phyloP scores from a whole-genome alignment of 73 alveolate species.

The Uronychia binucleata region DNA sequence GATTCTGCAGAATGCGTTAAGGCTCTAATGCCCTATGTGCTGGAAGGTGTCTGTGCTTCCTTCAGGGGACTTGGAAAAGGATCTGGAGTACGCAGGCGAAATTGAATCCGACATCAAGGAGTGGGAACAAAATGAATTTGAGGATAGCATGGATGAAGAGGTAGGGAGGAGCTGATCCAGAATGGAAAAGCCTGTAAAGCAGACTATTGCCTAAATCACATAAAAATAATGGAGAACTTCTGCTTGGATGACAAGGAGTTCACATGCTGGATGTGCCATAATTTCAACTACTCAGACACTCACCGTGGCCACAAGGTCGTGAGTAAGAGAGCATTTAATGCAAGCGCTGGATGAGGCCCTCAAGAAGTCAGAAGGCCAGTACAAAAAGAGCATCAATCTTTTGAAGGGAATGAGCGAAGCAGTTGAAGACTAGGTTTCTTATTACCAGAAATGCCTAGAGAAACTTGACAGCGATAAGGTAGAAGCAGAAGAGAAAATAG shows the following conservation, averaged over 20 bases:
- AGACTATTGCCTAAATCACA: constrained; percentile 58
- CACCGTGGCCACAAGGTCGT: constrained; percentile 67
- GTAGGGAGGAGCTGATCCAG: neutral
- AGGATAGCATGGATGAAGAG: neutral
- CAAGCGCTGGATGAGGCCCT: constrained; percentile 43
- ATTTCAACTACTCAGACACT: constrained; percentile 48
- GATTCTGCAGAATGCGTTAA: no score
- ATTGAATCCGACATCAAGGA: neutral
- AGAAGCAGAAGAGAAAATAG: constrained; percentile 14
- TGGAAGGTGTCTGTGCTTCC: neutral
- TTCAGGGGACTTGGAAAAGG: neutral
- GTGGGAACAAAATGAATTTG: neutral
- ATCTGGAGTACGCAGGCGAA: neutral
- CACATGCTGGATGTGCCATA: constrained; percentile 73
- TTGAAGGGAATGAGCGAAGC: constrained; percentile 19
- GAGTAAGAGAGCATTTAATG: neutral
- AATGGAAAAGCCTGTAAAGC: neutral
- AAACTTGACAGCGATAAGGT: constrained; percentile 17
- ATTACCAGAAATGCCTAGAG: neutral
- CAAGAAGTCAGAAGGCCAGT: constrained; percentile 23
- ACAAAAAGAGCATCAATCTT: constrained; percentile 23
- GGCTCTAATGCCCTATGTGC: neutral
- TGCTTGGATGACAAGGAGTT: constrained; percentile 61
- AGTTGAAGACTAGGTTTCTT: constrained; percentile 3
- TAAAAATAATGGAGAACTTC: constrained; percentile 53